Evolutionary conservation across 2,329 filamentous ascomycete genomes (phyloP), one percentile per base, ranked within the genome.

Genomic region (Seiridium cupressi): DNA sequence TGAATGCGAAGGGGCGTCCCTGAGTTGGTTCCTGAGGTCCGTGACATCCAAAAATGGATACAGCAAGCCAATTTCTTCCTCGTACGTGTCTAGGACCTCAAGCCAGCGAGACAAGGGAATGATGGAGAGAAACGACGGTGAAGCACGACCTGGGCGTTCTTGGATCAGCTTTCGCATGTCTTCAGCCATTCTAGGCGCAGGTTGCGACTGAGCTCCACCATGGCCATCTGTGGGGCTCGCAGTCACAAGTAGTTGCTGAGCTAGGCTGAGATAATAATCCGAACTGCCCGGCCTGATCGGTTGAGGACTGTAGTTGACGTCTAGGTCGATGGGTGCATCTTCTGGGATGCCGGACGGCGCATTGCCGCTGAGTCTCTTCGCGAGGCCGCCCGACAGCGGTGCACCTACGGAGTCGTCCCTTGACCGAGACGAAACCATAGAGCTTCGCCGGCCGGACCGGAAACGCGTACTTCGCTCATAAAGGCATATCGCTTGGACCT

Each of bases 391-490:
- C 3, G 53, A 44, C 8, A 34, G 8, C 9, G 36, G 35, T 42
- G 26, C 44, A 1, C 32, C 31, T 9, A 35, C 26, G 18, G 55
- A 48, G 26, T 47, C 26, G 10, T 44, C 31, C 13, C 42, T 34
- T 34, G 32, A 46, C 7, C 55, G 51, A 26, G 44, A 57, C 18
- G 34, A 47, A 13, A 57, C 26, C 42, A 44, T 26, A 6, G 40
- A 47, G 18, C 31, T 26, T 5, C 55, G 32, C 26, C 42, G 44
- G 9, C 40, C 55, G 31, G 42, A 13, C n/a, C 55, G 40, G 34
- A 57, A 57, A 3, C 55, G 55, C 34, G 55, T 57, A 31, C 44
- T 46, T 18, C 56, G 44, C 18, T 49, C 56, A 46, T 58, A 58
- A 1, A 58, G 32, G 36, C 56, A 58, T 18, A 42, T 18, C 5